Evolutionary conservation across 2,329 filamentous ascomycete genomes (phyloP), one percentile per base, ranked within the genome.

Genomic region (Fusarium aywerte): DNA sequence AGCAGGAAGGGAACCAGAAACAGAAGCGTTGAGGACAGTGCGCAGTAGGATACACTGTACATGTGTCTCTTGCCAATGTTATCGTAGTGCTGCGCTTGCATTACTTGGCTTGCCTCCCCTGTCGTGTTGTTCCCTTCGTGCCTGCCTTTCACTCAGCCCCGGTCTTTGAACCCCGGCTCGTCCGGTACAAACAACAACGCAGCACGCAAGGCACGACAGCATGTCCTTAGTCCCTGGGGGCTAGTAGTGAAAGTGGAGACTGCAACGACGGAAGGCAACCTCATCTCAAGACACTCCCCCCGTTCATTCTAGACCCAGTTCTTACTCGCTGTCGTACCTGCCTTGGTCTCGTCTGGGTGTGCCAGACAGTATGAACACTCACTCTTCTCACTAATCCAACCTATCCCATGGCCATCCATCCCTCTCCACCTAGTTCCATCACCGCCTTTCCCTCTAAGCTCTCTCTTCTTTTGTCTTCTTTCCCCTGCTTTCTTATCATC

Each of bases 361-460:
- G 36, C 40, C 53, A 51, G 39, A 58, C 39, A 66, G 56, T 61
- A 67, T 62, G 51, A 63, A 45, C 67, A 63, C 65, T 65, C 70
- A 66, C 65, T 71, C 64, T 69, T 65, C 38, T 73, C 70, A 72
- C 70, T 66, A 66, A 62, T 70, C 58, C 65, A 67, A 58, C 57
- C 65, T 60, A 69, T 62, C 71, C 74, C 67, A 71, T 68, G 61
- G 68, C 70, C 68, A 74, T 77, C 76, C 66, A 77, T 76, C 69
- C 67, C 66, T 73, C 71, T 72, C 75, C 70, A 75, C 71, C 62
- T 68, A 53, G 71, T 74, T 75, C 69, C 74, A 78, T 77, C 76
- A 76, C 76, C 76, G 76, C 75, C 73, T 71, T 75, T 76, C 71
- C 71, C 69, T 70, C 66, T 73, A 68, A 73, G 32, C 75, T 74